Evolutionary conservation across 441 rosid species (phyloP).

Genomic region (Euphorbia corollata): DNA sequence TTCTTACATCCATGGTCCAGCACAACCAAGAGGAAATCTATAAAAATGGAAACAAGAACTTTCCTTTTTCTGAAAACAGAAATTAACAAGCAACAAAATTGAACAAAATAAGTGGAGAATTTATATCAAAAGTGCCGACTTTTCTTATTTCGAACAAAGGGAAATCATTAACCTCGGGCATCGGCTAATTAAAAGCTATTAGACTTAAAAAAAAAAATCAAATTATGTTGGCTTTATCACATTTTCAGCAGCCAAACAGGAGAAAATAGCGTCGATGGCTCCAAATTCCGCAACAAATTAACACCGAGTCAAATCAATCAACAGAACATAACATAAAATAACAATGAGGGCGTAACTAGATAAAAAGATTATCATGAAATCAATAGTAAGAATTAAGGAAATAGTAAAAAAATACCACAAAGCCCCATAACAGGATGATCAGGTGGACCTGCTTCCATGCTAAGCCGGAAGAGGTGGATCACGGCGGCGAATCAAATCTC

Average conservation of each 20-base stretch:
- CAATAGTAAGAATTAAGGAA: background rate
- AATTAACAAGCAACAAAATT: background rate
- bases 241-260: conserved; percentile 29
- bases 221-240: conserved; percentile 10
- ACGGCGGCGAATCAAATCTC: conserved; percentile 22
- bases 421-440: conserved; percentile 4
- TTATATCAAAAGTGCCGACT: too few relatives aligned
- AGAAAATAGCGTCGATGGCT: background rate
- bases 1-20: background rate
- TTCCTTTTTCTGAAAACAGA: background rate
- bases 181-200: background rate
- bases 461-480: conserved; percentile 30
- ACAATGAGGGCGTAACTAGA: background rate
- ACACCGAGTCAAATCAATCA: conserved; percentile 18
- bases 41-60: background rate
- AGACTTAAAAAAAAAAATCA: background rate
- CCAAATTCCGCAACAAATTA: background rate
- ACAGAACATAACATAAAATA: conserved; percentile 1
- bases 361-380: background rate
- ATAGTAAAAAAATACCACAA: background rate
- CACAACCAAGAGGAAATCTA: background rate
- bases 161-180: too few relatives aligned
- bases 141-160: too few relatives aligned
- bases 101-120: background rate
- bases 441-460: conserved; percentile 15